Base-by-base conservation (phyloP, 768 basidiomycete species). In the Suillus bovinus region DNA sequence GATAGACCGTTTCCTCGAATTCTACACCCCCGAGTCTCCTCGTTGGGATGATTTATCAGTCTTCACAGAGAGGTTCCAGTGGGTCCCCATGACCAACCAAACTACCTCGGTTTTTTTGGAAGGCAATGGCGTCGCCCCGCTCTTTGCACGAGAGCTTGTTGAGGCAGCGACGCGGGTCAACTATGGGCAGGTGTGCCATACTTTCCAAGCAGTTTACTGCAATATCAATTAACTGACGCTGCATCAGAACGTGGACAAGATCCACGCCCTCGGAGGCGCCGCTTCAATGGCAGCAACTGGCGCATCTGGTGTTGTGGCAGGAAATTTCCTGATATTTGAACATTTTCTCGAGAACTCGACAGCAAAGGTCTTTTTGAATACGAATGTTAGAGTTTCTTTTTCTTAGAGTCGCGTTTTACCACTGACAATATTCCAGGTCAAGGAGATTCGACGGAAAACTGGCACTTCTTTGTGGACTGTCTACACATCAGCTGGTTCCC, bases 321-420 rank as follows among this genome's bases (percentile, higher is more conserved):
- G 96, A 6, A 96, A 97, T 74, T 90, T 82, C 74, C 85, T 84
- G 68, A 82, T 98, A 39, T 98, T 98, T 68, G 88, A 93, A 66
- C 76, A 86, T 57, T 96, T 99, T 76, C 70, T 96, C 58, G 79
- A 85, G 17, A 78, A 77, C 11, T 91, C 92, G 3, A 79, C 80
- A 11, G 93, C 96, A 14, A 83, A 82, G 6, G 72, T 95, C 5
- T 81, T 84, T 66, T 80, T 96, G 1, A 85, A 89, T 60, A 91
- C 91, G 0, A 77, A 84, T 61, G 93, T 93, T 67, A 6, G 50
- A 68, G 69, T 34, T 17, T 47, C 9, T 64, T 65, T 17, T 29
- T 31, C n/a, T 47, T 47, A n/a, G 44, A 46, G 1, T 20, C 61
- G 39, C 24, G 34, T 55, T 22, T 42, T 17, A 11, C 42, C 29